Evolutionary conservation across 1,284 basidiomycete species (phyloP), one percentile per base, ranked within the genome.

Genomic region (Cutaneotrichosporon cavernicola): DNA sequence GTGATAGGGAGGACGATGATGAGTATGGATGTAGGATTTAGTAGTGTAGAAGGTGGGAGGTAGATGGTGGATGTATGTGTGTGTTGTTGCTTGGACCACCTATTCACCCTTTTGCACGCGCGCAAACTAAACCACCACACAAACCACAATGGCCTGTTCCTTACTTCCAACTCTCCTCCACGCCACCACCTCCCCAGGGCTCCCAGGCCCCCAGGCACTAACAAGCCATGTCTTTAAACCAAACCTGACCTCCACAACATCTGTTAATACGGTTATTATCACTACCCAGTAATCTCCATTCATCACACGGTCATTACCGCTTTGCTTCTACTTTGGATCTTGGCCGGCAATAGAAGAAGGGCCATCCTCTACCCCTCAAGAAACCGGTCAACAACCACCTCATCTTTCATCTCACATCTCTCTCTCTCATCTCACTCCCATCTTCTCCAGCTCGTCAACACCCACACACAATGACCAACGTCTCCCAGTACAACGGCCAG

Each of bases 401-500:
- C 36, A 5, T 14, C 13, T 46, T 18, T n/a, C 22, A 16, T 7
- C 13, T 50, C 10, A 26, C 49, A 30, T 50, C 8, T 30, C 22
- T 13, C 21, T 4, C 22, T 18, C 49, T 14, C 49, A 10, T 11
- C 51, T 32, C 51, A 14, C 50, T 30, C 50, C 49, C 26, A 32
- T n/a, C n/a, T 22, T 9, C 47, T 51, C 9, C 51, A 31, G 5
- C 43, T 46, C 18, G 1, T 18, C 43, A 53, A n/a, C 51, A 53
- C 13, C 8, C 31, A n/a, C 36, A 32, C 52, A 22, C 55, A 21
- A 56, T 56, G 55, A 56, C 55, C 36, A 14, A 46, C 55, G 55
- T 56, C 22, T 56, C 55, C 21, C 21, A 63, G 34, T 72, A 68
- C 61, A 68, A 66, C 46, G 74, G 72, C 13, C 65, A 72, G 64